These are phyloP conservation scores for Globisporangium megalacanthum DNA, from an alignment of 352 stramenopile species.

Conservation along the genomic window DNA sequence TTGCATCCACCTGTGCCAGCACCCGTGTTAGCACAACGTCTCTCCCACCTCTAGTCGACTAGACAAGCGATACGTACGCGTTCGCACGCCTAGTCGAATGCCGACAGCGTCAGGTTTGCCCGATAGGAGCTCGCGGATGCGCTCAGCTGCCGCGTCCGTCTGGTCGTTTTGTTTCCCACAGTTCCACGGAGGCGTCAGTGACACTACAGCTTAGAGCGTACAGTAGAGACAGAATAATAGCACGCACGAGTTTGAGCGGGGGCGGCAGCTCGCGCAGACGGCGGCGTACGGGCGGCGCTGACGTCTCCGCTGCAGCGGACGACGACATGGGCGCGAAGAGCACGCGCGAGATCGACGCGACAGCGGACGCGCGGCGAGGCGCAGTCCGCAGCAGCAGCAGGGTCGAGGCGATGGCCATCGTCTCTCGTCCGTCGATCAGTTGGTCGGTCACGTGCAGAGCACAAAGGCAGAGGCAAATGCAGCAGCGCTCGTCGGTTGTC, in stretches of 20 bases:
- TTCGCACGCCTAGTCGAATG: constrained; percentile 95
- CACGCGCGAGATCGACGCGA: constrained; percentile 1
- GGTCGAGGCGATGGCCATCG: not conserved
- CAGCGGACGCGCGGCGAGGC: not conserved
- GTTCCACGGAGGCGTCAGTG: too few relatives aligned
- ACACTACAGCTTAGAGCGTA: too few relatives aligned
- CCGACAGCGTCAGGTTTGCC: constrained; percentile 89
- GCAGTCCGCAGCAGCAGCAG: not conserved
- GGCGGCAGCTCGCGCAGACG: constrained; percentile 63
- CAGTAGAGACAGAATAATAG: constrained; percentile 2
- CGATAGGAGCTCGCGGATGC: constrained; percentile 83
- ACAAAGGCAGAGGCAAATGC: too few relatives aligned
- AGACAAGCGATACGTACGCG: constrained; percentile 44
- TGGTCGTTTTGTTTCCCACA: constrained; percentile 11
- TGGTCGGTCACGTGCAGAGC: too few relatives aligned
- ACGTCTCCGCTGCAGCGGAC: constrained; percentile 32
- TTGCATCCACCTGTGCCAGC: constrained; percentile 91
- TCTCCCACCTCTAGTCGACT: too few relatives aligned
- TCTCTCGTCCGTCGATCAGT: not conserved
- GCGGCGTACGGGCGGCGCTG: constrained; percentile 27
- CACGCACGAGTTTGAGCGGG: constrained; percentile 66
- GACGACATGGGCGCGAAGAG: constrained; percentile 13
- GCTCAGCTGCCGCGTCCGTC: constrained; percentile 83
- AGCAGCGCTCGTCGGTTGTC: too few relatives aligned
- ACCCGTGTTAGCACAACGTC: not conserved